These are phyloP conservation scores for Lathyrus sativus DNA, from an alignment of 306 rosid genomes.

Conservation along the genomic window DNA sequence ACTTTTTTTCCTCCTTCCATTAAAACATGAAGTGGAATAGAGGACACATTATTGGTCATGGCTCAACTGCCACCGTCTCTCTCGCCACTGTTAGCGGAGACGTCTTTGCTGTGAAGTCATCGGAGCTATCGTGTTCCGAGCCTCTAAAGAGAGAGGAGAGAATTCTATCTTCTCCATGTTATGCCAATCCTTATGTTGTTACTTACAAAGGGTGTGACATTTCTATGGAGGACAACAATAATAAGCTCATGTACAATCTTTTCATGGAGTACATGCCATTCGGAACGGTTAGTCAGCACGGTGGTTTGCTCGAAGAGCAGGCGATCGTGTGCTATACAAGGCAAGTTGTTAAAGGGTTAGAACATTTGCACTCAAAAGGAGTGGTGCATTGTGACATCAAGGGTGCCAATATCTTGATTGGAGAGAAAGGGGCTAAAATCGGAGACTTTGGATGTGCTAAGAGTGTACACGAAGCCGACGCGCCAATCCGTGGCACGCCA, in stretches of 20 bases:
- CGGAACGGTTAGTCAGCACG: conserved; percentile 54
- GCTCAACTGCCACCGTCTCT: conserved; percentile 80
- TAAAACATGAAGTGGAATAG: conserved; percentile 74
- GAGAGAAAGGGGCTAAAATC: conserved; percentile 62
- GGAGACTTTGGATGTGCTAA: conserved; percentile 89
- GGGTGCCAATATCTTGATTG: conserved; percentile 66
- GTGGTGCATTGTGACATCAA: conserved; percentile 93
- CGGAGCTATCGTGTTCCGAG: conserved; percentile 53
- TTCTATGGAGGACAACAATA: conserved; percentile 50
- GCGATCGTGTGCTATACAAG: conserved; percentile 44
- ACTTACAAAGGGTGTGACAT: conserved; percentile 64
- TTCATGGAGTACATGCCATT: conserved; percentile 73
- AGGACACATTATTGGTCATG: conserved; percentile 69
- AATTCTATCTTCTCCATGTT: conserved; percentile 59
- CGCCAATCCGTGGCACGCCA: conserved; percentile 67
- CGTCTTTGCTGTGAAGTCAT: conserved; percentile 71
- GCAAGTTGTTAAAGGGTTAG: conserved; percentile 58
- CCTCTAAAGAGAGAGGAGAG: conserved; percentile 60
- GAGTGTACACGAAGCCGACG: conserved; percentile 16
- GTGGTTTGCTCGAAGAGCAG: conserved; percentile 48
- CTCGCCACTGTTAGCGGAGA: conserved; percentile 47
- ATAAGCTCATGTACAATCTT: conserved; percentile 58
- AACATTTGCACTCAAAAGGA: conserved; percentile 67
- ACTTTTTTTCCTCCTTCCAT: neutral
- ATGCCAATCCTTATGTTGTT: conserved; percentile 65